These are phyloP conservation scores for Lentinula novae-zelandiae DNA, from an alignment of 1,284 basidiomycete genomes.

Conservation along the genomic window DNA sequence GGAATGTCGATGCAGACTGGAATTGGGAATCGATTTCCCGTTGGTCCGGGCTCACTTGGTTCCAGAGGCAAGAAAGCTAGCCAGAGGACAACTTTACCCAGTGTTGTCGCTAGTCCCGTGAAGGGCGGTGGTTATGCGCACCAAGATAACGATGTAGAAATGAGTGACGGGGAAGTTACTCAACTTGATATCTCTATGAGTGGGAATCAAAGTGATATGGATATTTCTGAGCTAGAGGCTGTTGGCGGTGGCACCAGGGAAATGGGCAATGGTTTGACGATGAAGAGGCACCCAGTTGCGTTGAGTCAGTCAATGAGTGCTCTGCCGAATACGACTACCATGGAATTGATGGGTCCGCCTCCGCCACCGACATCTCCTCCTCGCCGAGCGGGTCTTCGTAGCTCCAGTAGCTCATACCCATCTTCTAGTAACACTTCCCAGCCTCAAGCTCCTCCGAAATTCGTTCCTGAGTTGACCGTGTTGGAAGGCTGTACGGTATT, in stretches of 20 bases:
- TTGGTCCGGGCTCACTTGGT: conserved; percentile 4
- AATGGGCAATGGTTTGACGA: conserved; percentile 27
- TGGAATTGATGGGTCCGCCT: conserved; percentile 38
- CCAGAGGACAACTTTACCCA: conserved; percentile 59
- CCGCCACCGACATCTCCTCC: conserved; percentile 39
- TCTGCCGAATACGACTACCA: conserved; percentile 22
- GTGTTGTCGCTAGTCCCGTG: conserved; percentile 53
- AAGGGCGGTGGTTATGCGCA: conserved; percentile 37
- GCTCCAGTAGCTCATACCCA: conserved; percentile 37
- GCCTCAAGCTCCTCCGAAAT: conserved; percentile 7
- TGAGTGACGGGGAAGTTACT: conserved; percentile 13
- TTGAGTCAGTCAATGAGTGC: conserved; percentile 53
- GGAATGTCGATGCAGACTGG: not conserved
- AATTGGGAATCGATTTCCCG: conserved; percentile 7
- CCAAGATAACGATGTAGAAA: conserved; percentile 21
- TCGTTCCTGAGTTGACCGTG: conserved; percentile 29
- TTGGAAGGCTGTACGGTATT: conserved; percentile 81
- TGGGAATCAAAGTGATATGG: conserved; percentile 4
- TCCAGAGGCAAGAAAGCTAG: conserved; percentile 44
- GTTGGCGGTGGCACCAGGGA: conserved; percentile 21
- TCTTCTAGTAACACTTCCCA: conserved; percentile 12
- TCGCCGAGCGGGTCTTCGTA: conserved; percentile 35
- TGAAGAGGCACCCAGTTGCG: conserved; percentile 50
- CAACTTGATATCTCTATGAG: conserved; percentile 10
- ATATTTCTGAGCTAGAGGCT: conserved; percentile 5